Evolutionary conservation across 1,284 basidiomycete species (phyloP).

Genomic region (Tilletia horrida): DNA sequence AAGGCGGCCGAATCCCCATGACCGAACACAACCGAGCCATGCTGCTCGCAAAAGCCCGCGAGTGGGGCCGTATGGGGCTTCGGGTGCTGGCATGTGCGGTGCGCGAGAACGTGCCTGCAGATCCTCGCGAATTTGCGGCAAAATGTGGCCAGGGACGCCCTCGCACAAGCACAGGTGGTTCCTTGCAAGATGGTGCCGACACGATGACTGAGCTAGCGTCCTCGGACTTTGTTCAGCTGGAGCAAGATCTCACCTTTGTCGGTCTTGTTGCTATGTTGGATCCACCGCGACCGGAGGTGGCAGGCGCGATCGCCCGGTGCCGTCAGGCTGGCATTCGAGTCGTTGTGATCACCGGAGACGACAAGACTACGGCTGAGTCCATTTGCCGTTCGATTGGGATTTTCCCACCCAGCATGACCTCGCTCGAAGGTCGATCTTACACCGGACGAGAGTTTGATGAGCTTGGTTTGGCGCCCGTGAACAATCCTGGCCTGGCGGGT

Average conservation of each 20-base stretch:
- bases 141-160: not conserved
- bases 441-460: constrained; percentile 82
- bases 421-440: constrained; percentile 58
- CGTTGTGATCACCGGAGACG: constrained; percentile 97
- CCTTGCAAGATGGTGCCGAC: not conserved
- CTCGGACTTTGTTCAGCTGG: constrained; percentile 7
- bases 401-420: constrained; percentile 22
- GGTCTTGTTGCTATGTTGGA: constrained; percentile 95
- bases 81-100: constrained; percentile 16
- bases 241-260: constrained; percentile 68
- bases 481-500: not conserved
- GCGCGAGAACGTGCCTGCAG: constrained; percentile 1
- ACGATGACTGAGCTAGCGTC: not conserved
- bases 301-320: constrained; percentile 74
- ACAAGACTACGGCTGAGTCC: constrained; percentile 81
- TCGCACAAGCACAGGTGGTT: not conserved
- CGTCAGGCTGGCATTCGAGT: constrained; percentile 85
- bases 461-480: constrained; percentile 20
- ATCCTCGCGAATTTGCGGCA: not conserved
- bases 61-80: constrained; percentile 12
- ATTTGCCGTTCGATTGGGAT: constrained; percentile 89
- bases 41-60: not conserved
- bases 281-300: constrained; percentile 88
- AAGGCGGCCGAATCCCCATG: not conserved
- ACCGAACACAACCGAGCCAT: constrained; percentile 7